These are phyloP conservation scores for Geranomyces variabilis DNA, from an alignment of 192 early-diverging fungal genomes.

Conservation along the genomic window DNA sequence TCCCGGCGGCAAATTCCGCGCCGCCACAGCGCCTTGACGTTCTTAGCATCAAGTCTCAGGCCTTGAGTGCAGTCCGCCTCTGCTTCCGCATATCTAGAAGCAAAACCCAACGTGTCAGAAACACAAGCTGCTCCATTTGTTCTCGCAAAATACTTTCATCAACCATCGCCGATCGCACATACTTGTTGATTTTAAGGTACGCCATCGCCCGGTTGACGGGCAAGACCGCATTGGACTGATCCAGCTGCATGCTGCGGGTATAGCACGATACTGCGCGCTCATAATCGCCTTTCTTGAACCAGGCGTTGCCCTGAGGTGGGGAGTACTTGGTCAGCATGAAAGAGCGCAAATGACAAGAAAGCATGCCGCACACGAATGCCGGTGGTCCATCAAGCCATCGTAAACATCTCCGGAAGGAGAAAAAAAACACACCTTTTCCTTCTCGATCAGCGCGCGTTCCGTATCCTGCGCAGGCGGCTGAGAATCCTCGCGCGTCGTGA, in stretches of 20 bases:
- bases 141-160: no score
- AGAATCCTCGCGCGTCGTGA: neutral
- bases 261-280: slow-evolving; percentile 46
- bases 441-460: slow-evolving; percentile 50
- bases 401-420: no score
- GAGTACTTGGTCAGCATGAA: neutral
- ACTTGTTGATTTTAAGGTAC: slow-evolving; percentile 72
- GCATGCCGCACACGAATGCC: no score
- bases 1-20: slow-evolving; percentile 66
- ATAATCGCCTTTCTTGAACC: slow-evolving; percentile 54
- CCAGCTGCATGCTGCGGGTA: slow-evolving; percentile 62
- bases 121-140: no score
- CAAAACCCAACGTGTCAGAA: no score
- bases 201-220: slow-evolving; percentile 84
- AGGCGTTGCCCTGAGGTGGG: slow-evolving; percentile 49
- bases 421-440: slow-evolving; percentile 47
- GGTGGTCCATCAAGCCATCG: no score
- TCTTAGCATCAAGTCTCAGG: slow-evolving; percentile 63
- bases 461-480: slow-evolving; percentile 8
- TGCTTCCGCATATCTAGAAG: slow-evolving; percentile 58
- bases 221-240: slow-evolving; percentile 61
- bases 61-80: slow-evolving; percentile 69
- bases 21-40: slow-evolving; percentile 81
- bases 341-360: neutral
- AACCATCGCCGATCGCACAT: slow-evolving; percentile 25